A percentile compares a stretch with the other conserved stretches of the same genome.
Conservation (phyloP, 306 rosid species). For the Vicia faba region DNA sequence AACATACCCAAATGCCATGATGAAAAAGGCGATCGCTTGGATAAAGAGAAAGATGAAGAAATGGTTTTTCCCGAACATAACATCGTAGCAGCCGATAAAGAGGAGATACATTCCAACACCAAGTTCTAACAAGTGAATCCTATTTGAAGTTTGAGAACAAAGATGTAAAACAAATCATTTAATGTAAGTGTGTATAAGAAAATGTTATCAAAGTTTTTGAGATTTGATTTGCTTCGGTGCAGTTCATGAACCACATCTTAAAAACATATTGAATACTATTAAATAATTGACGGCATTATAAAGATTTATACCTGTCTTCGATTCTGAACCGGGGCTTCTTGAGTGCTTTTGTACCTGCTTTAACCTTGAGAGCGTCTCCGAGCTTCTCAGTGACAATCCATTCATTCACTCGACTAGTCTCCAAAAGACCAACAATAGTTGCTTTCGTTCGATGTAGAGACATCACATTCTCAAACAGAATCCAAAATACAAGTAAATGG, state of each 20-base stretch:
- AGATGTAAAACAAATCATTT: background rate
- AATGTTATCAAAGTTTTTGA: background rate
- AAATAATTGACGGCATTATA: background rate
- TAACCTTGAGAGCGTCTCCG: conserved; percentile 74
- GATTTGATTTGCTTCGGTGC: too few species aligned
- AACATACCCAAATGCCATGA: conserved; percentile 78
- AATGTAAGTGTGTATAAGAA: too few species aligned
- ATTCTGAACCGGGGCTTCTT: conserved; percentile 66
- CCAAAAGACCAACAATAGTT: conserved; percentile 79
- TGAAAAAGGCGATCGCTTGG: conserved; percentile 78
- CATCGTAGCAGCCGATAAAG: conserved; percentile 73
- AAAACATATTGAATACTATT: background rate
- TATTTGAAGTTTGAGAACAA: conserved; percentile 39
- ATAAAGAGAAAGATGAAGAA: conserved; percentile 72
- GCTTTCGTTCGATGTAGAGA: conserved; percentile 89
- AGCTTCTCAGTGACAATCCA: conserved; percentile 98
- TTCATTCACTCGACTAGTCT: conserved; percentile 84
- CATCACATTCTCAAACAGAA: conserved; percentile 90
- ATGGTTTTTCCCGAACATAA: conserved; percentile 73
- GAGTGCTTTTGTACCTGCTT: conserved; percentile 52
- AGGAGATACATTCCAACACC: conserved; percentile 76
- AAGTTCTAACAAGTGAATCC: conserved; percentile 75
- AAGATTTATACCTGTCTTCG: conserved; percentile 69
- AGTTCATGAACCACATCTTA: background rate
- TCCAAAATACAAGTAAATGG: conserved; percentile 87